A percentile compares a stretch with the other conserved stretches of the same genome.
These are phyloP conservation scores for Danielia reshetovae DNA, from an alignment of 805 yeast genomes.

Conservation along the genomic window DNA sequence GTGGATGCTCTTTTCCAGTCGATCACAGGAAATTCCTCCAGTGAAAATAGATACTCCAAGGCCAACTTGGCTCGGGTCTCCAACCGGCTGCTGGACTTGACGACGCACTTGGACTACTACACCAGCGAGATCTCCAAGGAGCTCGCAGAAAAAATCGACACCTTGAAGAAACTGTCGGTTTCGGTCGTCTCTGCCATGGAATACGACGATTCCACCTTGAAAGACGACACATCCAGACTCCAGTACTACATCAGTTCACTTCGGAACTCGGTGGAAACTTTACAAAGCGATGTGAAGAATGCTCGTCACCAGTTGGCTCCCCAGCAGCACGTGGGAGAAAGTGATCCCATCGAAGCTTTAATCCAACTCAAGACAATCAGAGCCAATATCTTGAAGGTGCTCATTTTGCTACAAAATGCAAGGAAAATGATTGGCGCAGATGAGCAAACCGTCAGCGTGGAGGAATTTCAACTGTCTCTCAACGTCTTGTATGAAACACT, in stretches of 20 bases:
- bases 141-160: slow-evolving; percentile 47
- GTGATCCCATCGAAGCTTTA: slow-evolving; percentile 31
- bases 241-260: slow-evolving; percentile 65
- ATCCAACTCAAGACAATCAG: slow-evolving; percentile 43
- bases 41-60: slow-evolving; percentile 24
- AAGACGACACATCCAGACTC: slow-evolving; percentile 47
- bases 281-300: slow-evolving; percentile 29
- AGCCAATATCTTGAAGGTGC: slow-evolving; percentile 42
- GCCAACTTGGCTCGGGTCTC: slow-evolving; percentile 39
- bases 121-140: slow-evolving; percentile 55
- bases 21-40: slow-evolving; percentile 19
- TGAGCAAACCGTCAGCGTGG: slow-evolving; percentile 10
- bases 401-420: slow-evolving; percentile 38
- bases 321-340: slow-evolving; percentile 1
- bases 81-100: slow-evolving; percentile 45
- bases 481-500: slow-evolving; percentile 44
- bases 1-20: slow-evolving; percentile 58
- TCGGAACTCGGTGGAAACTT: slow-evolving; percentile 52
- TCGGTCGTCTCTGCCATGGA: slow-evolving; percentile 40
- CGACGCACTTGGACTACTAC: slow-evolving; percentile 59
- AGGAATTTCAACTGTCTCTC: slow-evolving; percentile 30
- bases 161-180: slow-evolving; percentile 49
- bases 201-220: slow-evolving; percentile 9
- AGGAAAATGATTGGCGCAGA: slow-evolving; percentile 9
- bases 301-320: slow-evolving; percentile 3